These are phyloP conservation scores for Leccinum solheimii DNA, from an alignment of 1,284 basidiomycete species.

Conservation along the genomic window DNA sequence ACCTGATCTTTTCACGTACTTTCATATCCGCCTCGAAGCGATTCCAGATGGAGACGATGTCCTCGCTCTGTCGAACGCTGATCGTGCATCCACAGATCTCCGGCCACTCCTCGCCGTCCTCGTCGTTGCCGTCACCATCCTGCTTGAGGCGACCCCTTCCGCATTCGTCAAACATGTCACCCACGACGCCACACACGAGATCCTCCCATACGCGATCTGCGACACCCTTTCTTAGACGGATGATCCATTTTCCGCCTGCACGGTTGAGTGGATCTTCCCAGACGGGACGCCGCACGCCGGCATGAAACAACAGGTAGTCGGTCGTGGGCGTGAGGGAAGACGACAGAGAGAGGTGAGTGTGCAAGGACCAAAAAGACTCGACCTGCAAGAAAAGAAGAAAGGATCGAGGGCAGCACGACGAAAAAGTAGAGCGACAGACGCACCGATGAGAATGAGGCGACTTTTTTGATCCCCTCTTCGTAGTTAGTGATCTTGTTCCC, in stretches of 20 bases:
- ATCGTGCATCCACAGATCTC: constrained; percentile 86
- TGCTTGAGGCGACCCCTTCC: constrained; percentile 31
- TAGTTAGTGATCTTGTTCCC: constrained; percentile 80
- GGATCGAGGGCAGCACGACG: constrained; percentile 7
- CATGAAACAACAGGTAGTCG: constrained; percentile 84
- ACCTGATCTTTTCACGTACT: constrained; percentile 74
- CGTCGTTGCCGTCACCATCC: constrained; percentile 34
- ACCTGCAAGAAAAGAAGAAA: constrained; percentile 43
- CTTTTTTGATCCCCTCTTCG: constrained; percentile 85
- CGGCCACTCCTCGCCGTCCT: constrained; percentile 53
- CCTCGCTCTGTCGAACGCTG: constrained; percentile 80
- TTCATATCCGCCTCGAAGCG: constrained; percentile 64
- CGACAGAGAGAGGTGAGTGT: constrained; percentile 77
- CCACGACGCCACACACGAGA: constrained; percentile 73
- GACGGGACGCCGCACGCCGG: constrained; percentile 76
- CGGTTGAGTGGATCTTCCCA: constrained; percentile 90
- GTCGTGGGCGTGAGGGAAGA: constrained; percentile 75
- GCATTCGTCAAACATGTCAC: constrained; percentile 76
- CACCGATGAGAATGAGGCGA: constrained; percentile 75
- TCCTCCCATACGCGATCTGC: constrained; percentile 84
- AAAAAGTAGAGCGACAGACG: constrained; percentile 28
- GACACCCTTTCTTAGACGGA: constrained; percentile 80
- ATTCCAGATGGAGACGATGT: constrained; percentile 83
- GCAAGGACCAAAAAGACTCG: constrained; percentile 83
- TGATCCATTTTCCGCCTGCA: constrained; percentile 90